Evolutionary conservation across 257 asterid genomes (phyloP), one percentile per base, ranked within the genome.

Genomic region (Thymus mandschuricus): DNA sequence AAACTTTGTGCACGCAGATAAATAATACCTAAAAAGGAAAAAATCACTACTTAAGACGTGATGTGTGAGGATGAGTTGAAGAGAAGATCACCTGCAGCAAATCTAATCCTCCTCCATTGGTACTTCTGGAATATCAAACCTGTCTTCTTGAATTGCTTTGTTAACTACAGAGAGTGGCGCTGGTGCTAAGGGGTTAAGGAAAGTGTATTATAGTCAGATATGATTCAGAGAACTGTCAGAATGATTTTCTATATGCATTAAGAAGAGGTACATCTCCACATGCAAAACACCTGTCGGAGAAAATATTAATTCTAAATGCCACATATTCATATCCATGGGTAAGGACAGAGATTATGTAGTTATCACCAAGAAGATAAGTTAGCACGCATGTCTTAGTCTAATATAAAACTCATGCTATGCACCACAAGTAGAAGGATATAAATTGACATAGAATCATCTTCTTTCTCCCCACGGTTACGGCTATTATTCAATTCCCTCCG

Each of bases 381-480:
- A 75, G 60, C 61, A 75, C 51, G 75, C 60, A 34, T 9, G 27
- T n/a, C 58, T 69, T 11, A 30, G 70, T 61, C 8, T 64, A 30
- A 75, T 38, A 9, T 6, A 62, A 1, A 66, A 69, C 63, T 50
- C 27, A 44, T 30, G 10, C 8, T n/a, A 31, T 8, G 10, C 70
- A 74, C 54, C 55, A 68, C 68, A 66, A 41, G 41, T 33, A 40
- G 83, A 94, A 65, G 97, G 97, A 94, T 91, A 94, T 94, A 81
- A 21, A 86, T 87, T 60, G 88, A 81, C 95, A 91, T 84, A 50
- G 59, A 78, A 81, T 86, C 95, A 33, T 82, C 92, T 57, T 73
- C 96, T 83, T 89, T 91, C 75, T 94, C 99, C 74, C 99, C 99
- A 61, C 97, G 96, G 78, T 85, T 85, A 50, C 96, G 91, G 80